A percentile compares a stretch with the other conserved stretches of the same genome.
phyloP scores from a whole-genome alignment of 306 rosid species.

The Prunus padus region DNA sequence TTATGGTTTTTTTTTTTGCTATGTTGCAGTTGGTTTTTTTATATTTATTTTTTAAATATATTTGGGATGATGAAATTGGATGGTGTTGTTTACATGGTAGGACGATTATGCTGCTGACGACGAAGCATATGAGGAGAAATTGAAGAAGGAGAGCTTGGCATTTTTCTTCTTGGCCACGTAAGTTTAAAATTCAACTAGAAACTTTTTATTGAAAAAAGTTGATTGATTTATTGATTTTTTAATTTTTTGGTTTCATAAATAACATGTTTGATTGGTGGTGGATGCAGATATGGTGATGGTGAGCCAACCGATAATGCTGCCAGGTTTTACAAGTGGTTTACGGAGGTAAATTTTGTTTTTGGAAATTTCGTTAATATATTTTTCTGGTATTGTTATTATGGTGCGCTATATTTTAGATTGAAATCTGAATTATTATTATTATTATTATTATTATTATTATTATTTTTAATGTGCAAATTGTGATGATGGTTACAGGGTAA shows the following conservation, averaged over 20 bases:
- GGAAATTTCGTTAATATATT: neutral
- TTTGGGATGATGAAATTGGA: constrained; percentile 6
- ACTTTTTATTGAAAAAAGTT: neutral
- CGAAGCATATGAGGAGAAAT: constrained; percentile 70
- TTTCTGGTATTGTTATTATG: constrained; percentile 1
- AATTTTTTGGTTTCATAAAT: constrained; percentile 6
- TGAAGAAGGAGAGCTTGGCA: constrained; percentile 62
- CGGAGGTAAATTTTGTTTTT: constrained; percentile 51
- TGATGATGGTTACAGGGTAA: constrained; percentile 50
- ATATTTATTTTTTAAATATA: neutral
- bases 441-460: neutral
- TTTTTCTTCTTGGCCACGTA: constrained; percentile 96
- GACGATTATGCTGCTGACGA: constrained; percentile 87
- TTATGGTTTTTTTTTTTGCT: neutral
- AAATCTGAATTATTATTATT: constrained; percentile 17
- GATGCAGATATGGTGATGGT: constrained; percentile 94
- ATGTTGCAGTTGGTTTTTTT: neutral
- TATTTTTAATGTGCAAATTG: neutral
- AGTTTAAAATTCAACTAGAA: constrained; percentile 28
- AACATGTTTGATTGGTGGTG: constrained; percentile 18
- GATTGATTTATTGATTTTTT: neutral
- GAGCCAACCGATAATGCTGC: constrained; percentile 99
- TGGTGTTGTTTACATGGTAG: constrained; percentile 34
- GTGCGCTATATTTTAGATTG: neutral
- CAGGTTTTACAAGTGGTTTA: constrained; percentile 88